Percentiles rank a stretch among this genome's conserved stretches.
phyloP scores from a whole-genome alignment of 192 early-diverging fungal species.

The Gaertneriomyces sp. region DNA sequence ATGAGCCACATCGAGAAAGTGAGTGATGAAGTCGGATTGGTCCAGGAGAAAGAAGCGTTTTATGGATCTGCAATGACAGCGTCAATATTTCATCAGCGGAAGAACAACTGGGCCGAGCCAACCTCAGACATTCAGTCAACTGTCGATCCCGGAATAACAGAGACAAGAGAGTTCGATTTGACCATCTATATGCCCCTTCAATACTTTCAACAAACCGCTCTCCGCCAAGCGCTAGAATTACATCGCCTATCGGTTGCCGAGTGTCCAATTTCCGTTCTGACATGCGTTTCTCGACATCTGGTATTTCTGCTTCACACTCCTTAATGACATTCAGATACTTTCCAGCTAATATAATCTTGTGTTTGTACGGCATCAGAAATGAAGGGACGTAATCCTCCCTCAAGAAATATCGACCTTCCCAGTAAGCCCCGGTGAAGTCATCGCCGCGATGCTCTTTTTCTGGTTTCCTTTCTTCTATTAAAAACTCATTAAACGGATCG shows the following conservation, averaged over 20 bases:
- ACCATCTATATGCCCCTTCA: constrained; percentile 79
- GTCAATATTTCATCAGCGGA: neutral
- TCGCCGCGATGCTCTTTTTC: constrained; percentile 48
- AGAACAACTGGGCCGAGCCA: constrained; percentile 64
- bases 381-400: constrained; percentile 62
- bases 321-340: constrained; percentile 93
- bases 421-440: constrained; percentile 82
- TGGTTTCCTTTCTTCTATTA: constrained; percentile 66
- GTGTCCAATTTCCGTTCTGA: constrained; percentile 2
- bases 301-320: constrained; percentile 64
- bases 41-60: constrained; percentile 93
- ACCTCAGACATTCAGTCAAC: constrained; percentile 33
- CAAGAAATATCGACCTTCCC: constrained; percentile 76
- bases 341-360: constrained; percentile 84
- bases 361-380: constrained; percentile 72
- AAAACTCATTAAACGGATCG: constrained; percentile 89
- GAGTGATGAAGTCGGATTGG: constrained; percentile 88
- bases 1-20: constrained; percentile 87
- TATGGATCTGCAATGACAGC: constrained; percentile 58
- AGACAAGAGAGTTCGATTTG: constrained; percentile 81
- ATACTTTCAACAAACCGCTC: constrained; percentile 62
- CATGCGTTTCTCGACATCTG: constrained; percentile 4
- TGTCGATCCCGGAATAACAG: constrained; percentile 75
- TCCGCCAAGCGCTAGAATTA: constrained; percentile 17
- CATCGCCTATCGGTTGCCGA: constrained; percentile 11